Percentiles rank a stretch among this genome's conserved stretches.
phyloP scores from a whole-genome alignment of 208 protist species.

The Porcisia hertigi region DNA sequence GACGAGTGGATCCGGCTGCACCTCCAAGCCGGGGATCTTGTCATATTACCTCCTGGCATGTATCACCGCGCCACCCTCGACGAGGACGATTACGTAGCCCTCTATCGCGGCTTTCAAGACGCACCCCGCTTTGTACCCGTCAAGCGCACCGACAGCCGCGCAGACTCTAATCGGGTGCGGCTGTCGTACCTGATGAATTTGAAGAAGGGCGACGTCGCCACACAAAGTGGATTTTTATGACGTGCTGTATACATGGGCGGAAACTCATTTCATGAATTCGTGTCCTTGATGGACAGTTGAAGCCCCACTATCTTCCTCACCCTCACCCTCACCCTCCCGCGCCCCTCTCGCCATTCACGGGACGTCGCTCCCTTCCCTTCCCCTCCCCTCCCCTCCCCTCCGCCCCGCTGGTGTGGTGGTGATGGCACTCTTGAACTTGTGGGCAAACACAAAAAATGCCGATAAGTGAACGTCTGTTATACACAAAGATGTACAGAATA shows the following conservation, averaged over 20 bases:
- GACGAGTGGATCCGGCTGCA: constrained; percentile 94
- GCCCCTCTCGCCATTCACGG: neutral
- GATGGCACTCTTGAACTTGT: neutral
- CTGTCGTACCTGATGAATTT: constrained; percentile 87
- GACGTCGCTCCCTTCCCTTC: neutral
- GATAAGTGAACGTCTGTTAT: too few species aligned
- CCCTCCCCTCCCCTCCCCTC: neutral
- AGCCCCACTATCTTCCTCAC: neutral
- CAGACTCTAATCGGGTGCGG: constrained; percentile 73
- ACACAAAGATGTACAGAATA: neutral
- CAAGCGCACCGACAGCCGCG: constrained; percentile 64
- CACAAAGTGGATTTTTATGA: constrained; percentile 64
- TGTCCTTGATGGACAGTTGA: neutral
- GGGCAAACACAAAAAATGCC: neutral
- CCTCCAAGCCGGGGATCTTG: constrained; percentile 73
- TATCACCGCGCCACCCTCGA: constrained; percentile 88
- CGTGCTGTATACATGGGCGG: neutral
- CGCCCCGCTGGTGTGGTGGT: neutral
- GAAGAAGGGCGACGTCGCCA: constrained; percentile 87
- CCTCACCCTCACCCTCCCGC: neutral
- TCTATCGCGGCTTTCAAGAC: constrained; percentile 85
- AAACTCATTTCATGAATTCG: neutral
- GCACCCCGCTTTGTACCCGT: constrained; percentile 83
- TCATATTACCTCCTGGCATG: constrained; percentile 85
- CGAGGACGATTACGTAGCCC: constrained; percentile 87